Conservation (phyloP, 352 stramenopile species). For the Phytophthora pseudosyringae region DNA sequence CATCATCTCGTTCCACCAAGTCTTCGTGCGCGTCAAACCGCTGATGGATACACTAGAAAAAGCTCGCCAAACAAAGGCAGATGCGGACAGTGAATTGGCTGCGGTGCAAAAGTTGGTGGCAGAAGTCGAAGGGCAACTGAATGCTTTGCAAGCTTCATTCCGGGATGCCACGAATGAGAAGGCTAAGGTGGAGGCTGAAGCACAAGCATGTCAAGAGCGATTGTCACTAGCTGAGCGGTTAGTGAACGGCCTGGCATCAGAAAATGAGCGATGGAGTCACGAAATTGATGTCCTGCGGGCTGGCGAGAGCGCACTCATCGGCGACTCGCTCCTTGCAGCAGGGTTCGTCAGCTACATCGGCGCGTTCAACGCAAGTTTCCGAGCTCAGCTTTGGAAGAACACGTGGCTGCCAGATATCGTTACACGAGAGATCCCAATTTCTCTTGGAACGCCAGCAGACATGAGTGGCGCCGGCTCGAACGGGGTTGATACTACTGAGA, state of each 20-base stretch:
- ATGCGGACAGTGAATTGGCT: constrained; percentile 84
- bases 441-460: constrained; percentile 33
- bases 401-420: constrained; percentile 91
- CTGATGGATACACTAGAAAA: constrained; percentile 94
- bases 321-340: constrained; percentile 88
- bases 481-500: neutral
- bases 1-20: constrained; percentile 92
- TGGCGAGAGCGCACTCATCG: constrained; percentile 79
- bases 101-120: constrained; percentile 83
- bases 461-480: constrained; percentile 9
- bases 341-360: constrained; percentile 94
- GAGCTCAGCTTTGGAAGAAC: constrained; percentile 82
- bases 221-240: constrained; percentile 89
- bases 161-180: constrained; percentile 92
- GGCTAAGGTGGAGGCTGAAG: constrained; percentile 89
- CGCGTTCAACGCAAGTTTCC: constrained; percentile 89
- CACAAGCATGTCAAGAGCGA: constrained; percentile 84
- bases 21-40: constrained; percentile 94
- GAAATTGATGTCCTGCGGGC: constrained; percentile 87
- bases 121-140: constrained; percentile 85
- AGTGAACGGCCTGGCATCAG: constrained; percentile 87
- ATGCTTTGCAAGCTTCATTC: constrained; percentile 80
- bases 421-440: constrained; percentile 87
- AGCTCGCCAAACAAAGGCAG: constrained; percentile 70
- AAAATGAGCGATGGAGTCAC: constrained; percentile 90